Conservation (phyloP, 768 basidiomycete genomes). For the Thelephora ganbajun region DNA sequence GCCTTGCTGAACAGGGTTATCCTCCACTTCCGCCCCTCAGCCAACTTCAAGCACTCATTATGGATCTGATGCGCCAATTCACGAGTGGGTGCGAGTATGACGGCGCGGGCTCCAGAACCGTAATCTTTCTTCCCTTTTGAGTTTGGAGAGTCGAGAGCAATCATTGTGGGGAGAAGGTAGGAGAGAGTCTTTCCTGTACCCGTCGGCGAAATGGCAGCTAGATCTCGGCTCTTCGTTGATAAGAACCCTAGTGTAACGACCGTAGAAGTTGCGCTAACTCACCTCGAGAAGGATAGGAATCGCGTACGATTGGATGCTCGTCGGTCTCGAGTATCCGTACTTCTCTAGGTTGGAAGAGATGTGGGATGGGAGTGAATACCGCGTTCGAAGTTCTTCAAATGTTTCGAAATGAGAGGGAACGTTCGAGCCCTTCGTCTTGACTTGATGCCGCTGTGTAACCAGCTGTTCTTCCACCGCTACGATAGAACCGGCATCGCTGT, state of each 20-base stretch:
- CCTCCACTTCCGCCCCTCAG: constrained; percentile 72
- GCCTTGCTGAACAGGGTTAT: constrained; percentile 79
- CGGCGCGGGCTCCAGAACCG: constrained; percentile 53
- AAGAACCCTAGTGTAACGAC: background rate
- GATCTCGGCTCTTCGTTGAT: constrained; percentile 50
- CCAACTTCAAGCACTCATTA: constrained; percentile 77
- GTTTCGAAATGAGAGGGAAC: constrained; percentile 44
- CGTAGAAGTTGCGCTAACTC: constrained; percentile 10
- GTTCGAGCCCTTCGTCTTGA: constrained; percentile 59
- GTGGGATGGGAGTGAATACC: constrained; percentile 43
- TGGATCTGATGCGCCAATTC: constrained; percentile 95
- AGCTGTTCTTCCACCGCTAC: constrained; percentile 13
- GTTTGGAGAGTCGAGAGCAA: constrained; percentile 39
- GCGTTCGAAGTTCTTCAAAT: constrained; percentile 44
- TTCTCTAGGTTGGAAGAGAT: constrained; percentile 50
- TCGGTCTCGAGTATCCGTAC: constrained; percentile 53
- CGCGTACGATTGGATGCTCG: constrained; percentile 69
- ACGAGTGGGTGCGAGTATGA: constrained; percentile 84
- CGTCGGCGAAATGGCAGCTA: constrained; percentile 91
- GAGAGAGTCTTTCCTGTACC: constrained; percentile 95
- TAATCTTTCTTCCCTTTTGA: constrained; percentile 28
- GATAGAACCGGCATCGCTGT: constrained; percentile 9
- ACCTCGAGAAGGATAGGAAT: constrained; percentile 75
- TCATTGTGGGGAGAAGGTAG: constrained; percentile 76
- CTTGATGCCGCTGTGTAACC: constrained; percentile 39